Conservation (phyloP, 2,329 filamentous ascomycete genomes). For the Aspergillus alliaceus region DNA sequence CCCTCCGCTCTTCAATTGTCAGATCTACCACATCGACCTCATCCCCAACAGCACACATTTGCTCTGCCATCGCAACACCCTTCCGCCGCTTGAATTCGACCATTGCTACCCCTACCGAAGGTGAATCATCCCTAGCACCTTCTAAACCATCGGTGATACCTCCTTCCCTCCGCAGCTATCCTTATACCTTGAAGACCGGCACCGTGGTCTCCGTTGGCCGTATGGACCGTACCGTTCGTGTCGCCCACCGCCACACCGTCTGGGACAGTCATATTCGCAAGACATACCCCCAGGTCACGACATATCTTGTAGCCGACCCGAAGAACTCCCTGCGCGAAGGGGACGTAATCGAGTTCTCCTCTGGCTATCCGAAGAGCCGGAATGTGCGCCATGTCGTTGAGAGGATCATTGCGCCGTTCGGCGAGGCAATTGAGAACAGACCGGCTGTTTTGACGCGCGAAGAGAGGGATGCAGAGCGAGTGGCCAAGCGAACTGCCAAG, state of each 20-base stretch:
- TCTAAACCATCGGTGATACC: conserved; percentile 18
- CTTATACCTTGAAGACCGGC: conserved; percentile 36
- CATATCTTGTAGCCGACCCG: conserved; percentile 40
- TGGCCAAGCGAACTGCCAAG: conserved; percentile 33
- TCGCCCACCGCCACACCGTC: conserved; percentile 32
- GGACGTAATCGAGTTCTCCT: conserved; percentile 47
- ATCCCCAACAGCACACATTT: conserved; percentile 18
- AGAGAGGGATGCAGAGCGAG: conserved; percentile 35
- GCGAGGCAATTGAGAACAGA: conserved; percentile 33
- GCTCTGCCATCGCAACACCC: conserved; percentile 12
- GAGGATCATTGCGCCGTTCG: conserved; percentile 44
- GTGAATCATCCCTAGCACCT: not conserved
- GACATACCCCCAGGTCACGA: conserved; percentile 35
- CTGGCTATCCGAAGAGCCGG: conserved; percentile 39
- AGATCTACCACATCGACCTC: conserved; percentile 26
- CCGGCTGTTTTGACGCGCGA: conserved; percentile 36
- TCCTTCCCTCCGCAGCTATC: conserved; percentile 35
- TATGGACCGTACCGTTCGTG: conserved; percentile 44
- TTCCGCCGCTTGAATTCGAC: conserved; percentile 10
- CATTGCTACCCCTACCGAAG: conserved; percentile 11
- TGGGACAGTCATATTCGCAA: conserved; percentile 42
- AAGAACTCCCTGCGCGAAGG: conserved; percentile 43
- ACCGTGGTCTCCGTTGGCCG: conserved; percentile 43
- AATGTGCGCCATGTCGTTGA: conserved; percentile 44
- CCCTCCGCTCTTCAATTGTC: conserved; percentile 28